Base-by-base conservation (phyloP, 2,329 filamentous ascomycete genomes). In the Fusarium secorum region DNA sequence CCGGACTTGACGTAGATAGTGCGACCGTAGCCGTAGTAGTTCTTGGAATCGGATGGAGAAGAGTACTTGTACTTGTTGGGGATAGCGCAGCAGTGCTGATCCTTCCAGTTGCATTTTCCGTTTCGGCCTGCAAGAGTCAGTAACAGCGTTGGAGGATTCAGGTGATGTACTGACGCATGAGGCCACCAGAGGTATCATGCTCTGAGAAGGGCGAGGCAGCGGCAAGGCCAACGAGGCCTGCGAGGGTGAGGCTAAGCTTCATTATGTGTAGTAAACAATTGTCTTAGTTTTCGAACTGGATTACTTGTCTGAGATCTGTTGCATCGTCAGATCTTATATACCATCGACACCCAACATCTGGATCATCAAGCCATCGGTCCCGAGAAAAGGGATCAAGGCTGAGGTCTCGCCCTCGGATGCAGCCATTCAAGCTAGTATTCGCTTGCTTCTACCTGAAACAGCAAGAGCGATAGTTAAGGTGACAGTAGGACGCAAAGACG, bases 1-100 rank as follows among this genome's bases (percentile, higher is more conserved):
- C 48, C 59, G 0, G 30, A 2, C n/a, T 66, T 68, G 48, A 76
- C 74, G 7, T 71, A 53, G 33, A 71, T 60, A 18, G 70, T 76
- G 3, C 56, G 70, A 2, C 51, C 32, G 4, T 65, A 35, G 3
- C 49, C 45, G 11, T 71, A 60, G 41, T 65, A 33, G 10, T 42
- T 41, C 28, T 30, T 66, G 28, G 38, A 3, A 44, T 49, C 24
- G 13, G 30, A 14, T 4, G 42, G 24, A 8, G 45, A 44, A 18
- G 33, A 30, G 20, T 60, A 20, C 15, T 46, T 54, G 41, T 64
- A 64, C 13, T 46, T 46, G 33, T 58, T 33, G 0, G 56, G 54
- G 26, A 55, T 52, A 14, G 42, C 28, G 32, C 73, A 75, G 24
- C 70, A 75, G 30, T 51, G 32, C 36, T 67, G 60, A 14, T 72